Percentiles rank a stretch among this genome's conserved stretches.
phyloP scores from a whole-genome alignment of 2,329 filamentous ascomycete genomes.

The Ceratocystis diversiconidia region DNA sequence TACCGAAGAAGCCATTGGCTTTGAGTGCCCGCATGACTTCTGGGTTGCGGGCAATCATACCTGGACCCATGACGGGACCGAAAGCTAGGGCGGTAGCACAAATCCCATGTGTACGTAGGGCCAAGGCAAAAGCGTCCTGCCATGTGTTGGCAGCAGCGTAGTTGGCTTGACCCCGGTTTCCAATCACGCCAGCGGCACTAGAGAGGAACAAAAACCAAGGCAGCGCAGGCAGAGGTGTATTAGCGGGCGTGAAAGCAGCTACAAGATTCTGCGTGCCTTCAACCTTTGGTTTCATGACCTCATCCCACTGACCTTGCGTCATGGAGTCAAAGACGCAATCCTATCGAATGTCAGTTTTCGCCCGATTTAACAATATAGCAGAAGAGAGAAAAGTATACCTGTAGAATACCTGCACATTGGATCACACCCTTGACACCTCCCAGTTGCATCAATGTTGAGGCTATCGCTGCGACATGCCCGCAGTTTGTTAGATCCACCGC shows the following conservation, averaged over 20 bases:
- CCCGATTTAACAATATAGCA: not conserved
- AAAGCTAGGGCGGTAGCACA: constrained; percentile 38
- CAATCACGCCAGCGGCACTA: constrained; percentile 32
- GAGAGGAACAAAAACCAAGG: constrained; percentile 18
- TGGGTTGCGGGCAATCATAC: constrained; percentile 39
- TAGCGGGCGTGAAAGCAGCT: constrained; percentile 20
- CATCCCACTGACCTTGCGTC: constrained; percentile 26
- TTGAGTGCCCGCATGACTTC: constrained; percentile 34
- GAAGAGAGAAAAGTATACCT: constrained; percentile 17
- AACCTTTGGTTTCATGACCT: constrained; percentile 26
- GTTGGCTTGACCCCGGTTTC: constrained; percentile 43
- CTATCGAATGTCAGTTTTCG: constrained; percentile 13
- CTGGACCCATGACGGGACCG: constrained; percentile 38
- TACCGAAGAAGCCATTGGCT: constrained; percentile 40
- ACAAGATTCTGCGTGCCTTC: constrained; percentile 31
- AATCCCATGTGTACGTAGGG: constrained; percentile 27
- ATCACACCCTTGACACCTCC: constrained; percentile 25
- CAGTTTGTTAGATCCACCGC: constrained; percentile 32
- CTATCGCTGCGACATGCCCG: constrained; percentile 20
- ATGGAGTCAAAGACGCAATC: constrained; percentile 27
- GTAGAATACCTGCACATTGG: constrained; percentile 28
- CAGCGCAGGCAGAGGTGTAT: constrained; percentile 27
- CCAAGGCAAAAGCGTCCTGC: constrained; percentile 34
- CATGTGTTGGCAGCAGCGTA: constrained; percentile 43
- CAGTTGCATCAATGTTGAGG: constrained; percentile 20